Conservation (phyloP, 306 rosid genomes). For the Morella rubra region DNA sequence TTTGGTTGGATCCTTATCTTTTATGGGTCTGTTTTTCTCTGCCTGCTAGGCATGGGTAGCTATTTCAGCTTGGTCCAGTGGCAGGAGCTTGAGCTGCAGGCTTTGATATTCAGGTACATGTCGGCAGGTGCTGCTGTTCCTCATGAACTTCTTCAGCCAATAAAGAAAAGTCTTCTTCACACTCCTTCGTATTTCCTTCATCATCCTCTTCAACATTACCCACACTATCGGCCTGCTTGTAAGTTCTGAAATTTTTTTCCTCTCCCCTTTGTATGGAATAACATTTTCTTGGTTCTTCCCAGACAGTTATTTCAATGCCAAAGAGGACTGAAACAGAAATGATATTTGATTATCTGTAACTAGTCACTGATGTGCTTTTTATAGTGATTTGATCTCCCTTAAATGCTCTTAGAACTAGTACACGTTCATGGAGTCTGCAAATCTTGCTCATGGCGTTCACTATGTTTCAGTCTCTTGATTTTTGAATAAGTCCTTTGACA, state of each 20-base stretch:
- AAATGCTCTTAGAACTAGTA: not conserved
- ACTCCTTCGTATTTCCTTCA: conserved; percentile 52
- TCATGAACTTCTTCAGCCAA: conserved; percentile 79
- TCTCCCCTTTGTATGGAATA: not conserved
- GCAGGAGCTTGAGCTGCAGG: conserved; percentile 98
- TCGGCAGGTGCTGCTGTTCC: conserved; percentile 89
- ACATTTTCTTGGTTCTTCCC: not conserved
- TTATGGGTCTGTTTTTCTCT: conserved; percentile 4
- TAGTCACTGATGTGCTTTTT: too few species aligned
- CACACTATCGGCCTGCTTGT: conserved; percentile 63
- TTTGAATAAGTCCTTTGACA: not conserved
- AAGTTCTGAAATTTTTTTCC: conserved; percentile 28
- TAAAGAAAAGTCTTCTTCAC: conserved; percentile 71
- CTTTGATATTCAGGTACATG: conserved; percentile 83
- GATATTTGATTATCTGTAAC: not conserved
- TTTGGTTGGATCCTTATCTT: not conserved
- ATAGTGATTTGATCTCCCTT: not conserved
- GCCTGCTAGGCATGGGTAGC: conserved; percentile 64
- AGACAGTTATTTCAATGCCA: not conserved
- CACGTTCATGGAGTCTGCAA: not conserved
- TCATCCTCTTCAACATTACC: conserved; percentile 57
- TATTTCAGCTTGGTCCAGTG: conserved; percentile 80
- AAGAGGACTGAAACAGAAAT: not conserved
- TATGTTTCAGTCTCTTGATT: not conserved
- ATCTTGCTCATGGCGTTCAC: not conserved